phyloP scores from a whole-genome alignment of 2,329 filamentous ascomycete species.

The Incumbomyces lentus region DNA sequence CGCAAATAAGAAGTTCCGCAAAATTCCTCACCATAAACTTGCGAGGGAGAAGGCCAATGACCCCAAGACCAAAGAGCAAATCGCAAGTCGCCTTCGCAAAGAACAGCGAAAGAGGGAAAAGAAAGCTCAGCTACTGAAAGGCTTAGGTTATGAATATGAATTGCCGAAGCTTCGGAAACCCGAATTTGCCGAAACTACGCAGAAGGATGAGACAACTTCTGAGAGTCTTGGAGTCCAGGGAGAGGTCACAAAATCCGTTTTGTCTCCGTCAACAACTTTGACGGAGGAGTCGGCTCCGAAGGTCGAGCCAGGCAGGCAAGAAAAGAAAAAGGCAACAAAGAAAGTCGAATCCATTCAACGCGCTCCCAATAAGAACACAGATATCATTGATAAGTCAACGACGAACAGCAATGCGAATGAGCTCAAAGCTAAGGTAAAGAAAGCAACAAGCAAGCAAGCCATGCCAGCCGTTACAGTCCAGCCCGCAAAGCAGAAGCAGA shows the following conservation, averaged over 20 bases:
- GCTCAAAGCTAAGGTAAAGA: slow-evolving; percentile 15
- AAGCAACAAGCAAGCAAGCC: too few species aligned
- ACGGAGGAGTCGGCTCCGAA: slow-evolving; percentile 19
- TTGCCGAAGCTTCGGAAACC: slow-evolving; percentile 38
- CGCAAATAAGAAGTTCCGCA: slow-evolving; percentile 81
- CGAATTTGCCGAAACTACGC: not conserved
- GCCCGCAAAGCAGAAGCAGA: slow-evolving; percentile 24
- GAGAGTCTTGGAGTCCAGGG: slow-evolving; percentile 18
- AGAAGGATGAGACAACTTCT: not conserved
- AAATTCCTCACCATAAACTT: slow-evolving; percentile 77
- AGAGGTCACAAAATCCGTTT: slow-evolving; percentile 18
- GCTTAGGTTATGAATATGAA: slow-evolving; percentile 70
- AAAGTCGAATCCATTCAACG: not conserved
- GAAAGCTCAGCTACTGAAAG: slow-evolving; percentile 66
- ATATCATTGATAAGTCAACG: slow-evolving; percentile 4
- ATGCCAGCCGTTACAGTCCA: slow-evolving; percentile 16
- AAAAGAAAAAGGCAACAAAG: slow-evolving; percentile 5
- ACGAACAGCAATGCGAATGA: slow-evolving; percentile 9
- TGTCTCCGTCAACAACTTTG: slow-evolving; percentile 24
- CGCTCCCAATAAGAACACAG: slow-evolving; percentile 2
- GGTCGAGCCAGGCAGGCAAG: slow-evolving; percentile 13
- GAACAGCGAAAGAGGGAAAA: slow-evolving; percentile 61
- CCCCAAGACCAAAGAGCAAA: slow-evolving; percentile 58
- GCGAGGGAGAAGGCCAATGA: slow-evolving; percentile 64
- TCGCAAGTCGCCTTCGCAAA: slow-evolving; percentile 62